phyloP scores from a whole-genome alignment of 768 basidiomycete species.

The Coprinopsis marcescibilis region DNA sequence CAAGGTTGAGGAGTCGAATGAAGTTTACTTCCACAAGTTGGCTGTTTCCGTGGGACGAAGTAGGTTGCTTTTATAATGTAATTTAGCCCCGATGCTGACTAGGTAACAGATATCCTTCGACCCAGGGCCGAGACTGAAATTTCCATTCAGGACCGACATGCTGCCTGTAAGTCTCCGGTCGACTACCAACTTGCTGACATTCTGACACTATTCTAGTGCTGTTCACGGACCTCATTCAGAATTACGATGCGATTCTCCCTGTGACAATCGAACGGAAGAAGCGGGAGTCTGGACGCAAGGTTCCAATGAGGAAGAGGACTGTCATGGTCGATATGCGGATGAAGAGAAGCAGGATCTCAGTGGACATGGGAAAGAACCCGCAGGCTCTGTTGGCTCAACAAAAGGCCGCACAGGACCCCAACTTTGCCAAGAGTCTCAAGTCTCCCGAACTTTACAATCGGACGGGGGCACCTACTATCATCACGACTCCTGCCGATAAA shows the following conservation, averaged over 20 bases:
- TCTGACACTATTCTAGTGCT: constrained; percentile 45
- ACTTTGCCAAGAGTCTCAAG: constrained; percentile 25
- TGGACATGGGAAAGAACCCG: constrained; percentile 51
- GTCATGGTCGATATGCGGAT: constrained; percentile 85
- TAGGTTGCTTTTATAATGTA: constrained; percentile 35
- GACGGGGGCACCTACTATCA: too few species aligned
- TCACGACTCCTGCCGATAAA: constrained; percentile 17
- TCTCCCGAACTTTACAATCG: too few species aligned
- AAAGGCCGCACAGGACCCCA: constrained; percentile 52
- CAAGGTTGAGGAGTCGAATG: constrained; percentile 61
- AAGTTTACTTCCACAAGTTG: constrained; percentile 82
- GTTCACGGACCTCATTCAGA: constrained; percentile 78
- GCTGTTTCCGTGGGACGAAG: constrained; percentile 83
- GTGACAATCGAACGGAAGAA: constrained; percentile 81
- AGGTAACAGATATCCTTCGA: constrained; percentile 60
- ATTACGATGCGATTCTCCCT: constrained; percentile 71
- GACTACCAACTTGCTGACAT: constrained; percentile 1
- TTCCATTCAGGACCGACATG: constrained; percentile 89
- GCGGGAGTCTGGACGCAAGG: constrained; percentile 79
- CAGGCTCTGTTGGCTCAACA: constrained; percentile 70
- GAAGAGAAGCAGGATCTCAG: constrained; percentile 70
- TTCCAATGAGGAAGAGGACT: constrained; percentile 81
- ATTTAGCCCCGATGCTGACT: constrained; percentile 1
- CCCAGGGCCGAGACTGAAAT: constrained; percentile 79
- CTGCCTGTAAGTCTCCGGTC: constrained; percentile 47